phyloP scores from a whole-genome alignment of 2,329 filamentous ascomycete genomes.

The Orbilia brochopaga region DNA sequence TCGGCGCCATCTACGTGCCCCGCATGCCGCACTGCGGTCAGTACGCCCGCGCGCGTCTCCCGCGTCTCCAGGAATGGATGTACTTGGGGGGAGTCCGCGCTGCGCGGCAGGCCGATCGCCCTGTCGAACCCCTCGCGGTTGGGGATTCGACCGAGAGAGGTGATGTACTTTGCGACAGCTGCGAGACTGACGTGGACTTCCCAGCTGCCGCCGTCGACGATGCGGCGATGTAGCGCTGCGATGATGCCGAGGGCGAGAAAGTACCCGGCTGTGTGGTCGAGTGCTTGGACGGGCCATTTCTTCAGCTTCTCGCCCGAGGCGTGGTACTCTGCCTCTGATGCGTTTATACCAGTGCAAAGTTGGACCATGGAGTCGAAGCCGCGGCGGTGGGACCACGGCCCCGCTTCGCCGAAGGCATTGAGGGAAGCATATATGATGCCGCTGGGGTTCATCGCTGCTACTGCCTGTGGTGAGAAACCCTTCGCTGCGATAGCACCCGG shows the following conservation, averaged over 20 bases:
- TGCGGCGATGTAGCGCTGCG: constrained; percentile 63
- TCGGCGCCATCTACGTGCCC: constrained; percentile 26
- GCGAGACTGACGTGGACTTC: constrained; percentile 65
- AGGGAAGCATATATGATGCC: constrained; percentile 63
- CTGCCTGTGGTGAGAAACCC: constrained; percentile 59
- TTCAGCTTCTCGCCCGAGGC: constrained; percentile 57
- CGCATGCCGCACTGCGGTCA: constrained; percentile 32
- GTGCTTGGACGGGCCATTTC: constrained; percentile 63
- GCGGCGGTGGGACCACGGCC: constrained; percentile 61
- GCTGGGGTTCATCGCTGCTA: constrained; percentile 58
- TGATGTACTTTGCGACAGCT: constrained; percentile 65
- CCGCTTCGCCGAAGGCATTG: constrained; percentile 63
- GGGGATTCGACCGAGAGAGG: constrained; percentile 58
- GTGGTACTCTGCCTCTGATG: constrained; percentile 63
- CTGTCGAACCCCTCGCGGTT: constrained; percentile 24
- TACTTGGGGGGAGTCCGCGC: constrained; percentile 2
- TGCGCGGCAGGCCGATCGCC: not conserved
- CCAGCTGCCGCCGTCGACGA: constrained; percentile 61
- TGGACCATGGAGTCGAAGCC: constrained; percentile 67
- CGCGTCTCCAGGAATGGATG: constrained; percentile 31
- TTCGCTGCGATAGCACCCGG: constrained; percentile 61
- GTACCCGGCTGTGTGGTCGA: constrained; percentile 66
- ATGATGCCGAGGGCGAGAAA: constrained; percentile 64
- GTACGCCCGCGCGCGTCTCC: constrained; percentile 11
- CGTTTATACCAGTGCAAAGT: constrained; percentile 65